Conservation (phyloP, 208 protist genomes). For the Crithidia acanthocephali region DNA sequence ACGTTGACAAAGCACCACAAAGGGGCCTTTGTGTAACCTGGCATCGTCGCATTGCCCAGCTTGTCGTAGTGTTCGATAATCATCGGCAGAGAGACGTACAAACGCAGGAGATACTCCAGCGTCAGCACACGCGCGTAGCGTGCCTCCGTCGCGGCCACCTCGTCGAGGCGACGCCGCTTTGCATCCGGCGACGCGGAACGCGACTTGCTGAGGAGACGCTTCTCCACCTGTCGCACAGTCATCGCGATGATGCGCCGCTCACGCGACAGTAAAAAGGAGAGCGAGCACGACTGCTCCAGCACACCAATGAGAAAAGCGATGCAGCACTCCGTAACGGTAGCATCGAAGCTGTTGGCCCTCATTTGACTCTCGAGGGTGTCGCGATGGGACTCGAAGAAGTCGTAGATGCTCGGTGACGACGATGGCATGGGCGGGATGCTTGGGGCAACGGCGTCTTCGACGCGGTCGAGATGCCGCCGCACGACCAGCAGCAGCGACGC, state of each 20-base stretch:
- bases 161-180: conserved; percentile 34
- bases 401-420: conserved; percentile 40
- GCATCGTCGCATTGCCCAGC: conserved; percentile 64
- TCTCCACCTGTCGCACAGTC: conserved; percentile 40
- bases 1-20: conserved; percentile 74
- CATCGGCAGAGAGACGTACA: conserved; percentile 73
- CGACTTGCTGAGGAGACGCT: conserved; percentile 29
- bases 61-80: conserved; percentile 87
- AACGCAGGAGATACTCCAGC: conserved; percentile 81
- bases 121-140: conserved; percentile 70
- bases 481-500: conserved; percentile 49
- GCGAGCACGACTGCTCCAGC: conserved; percentile 75
- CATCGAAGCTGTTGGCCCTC: conserved; percentile 24
- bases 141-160: conserved; percentile 6
- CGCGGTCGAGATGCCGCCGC: conserved; percentile 48
- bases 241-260: conserved; percentile 49
- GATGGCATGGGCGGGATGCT: conserved; percentile 52
- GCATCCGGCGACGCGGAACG: conserved; percentile 11
- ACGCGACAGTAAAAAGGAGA: conserved; percentile 64
- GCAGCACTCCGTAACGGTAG: conserved; percentile 50
- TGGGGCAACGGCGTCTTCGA: conserved; percentile 62
- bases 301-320: conserved; percentile 61
- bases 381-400: conserved; percentile 56
- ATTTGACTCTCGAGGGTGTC: conserved; percentile 28
- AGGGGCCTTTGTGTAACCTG: conserved; percentile 51